Base-by-base conservation (phyloP, 768 basidiomycete genomes). In the Amanita fuliginea region DNA sequence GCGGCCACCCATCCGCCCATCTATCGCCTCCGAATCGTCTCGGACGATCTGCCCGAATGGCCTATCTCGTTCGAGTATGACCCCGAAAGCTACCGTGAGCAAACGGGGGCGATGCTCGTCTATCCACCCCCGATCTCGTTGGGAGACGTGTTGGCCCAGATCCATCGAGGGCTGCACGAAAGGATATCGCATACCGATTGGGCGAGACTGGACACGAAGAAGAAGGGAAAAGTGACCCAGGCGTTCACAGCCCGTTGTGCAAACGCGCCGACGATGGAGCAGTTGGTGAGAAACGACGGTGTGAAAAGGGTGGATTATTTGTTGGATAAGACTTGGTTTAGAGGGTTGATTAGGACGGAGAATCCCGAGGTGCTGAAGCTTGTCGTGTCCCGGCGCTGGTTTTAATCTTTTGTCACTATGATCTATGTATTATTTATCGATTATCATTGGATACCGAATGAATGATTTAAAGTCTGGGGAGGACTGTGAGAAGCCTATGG, bases 231-330 rank as follows among this genome's bases (percentile, higher is more conserved):
- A 22, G 30, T 55, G 6, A 33, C 33, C 11, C 52, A 47, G 43
- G 54, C 54, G 6, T 55, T 49, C 30, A 49, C 47, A 5, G 18
- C 16, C 14, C 34, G 54, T 8, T 55, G 54, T 33, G 26, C 33
- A 5, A 42, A 9, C 8, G 18, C 28, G 1, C 33, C 40, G 35
- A 40, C 36, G n/a, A 33, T 47, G 28, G 47, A 53, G 35, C 30
- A 43, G 21, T 6, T 49, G 14, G 8, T 39, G 42, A 49, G 32
- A 47, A 53, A 24, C 18, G 39, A 55, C 6, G 54, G 54, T 1
- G 54, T 55, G 5, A 55, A 53, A 42, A 46, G 40, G 39, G 51
- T 55, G 22, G 54, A 55, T 26, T 55, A 53, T 41, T 34, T 55
- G 19, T 30, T 49, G 18, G 47, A 53, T n/a, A 55, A 49, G 24